These are phyloP conservation scores for Kwoniella dejecticola DNA, from an alignment of 768 basidiomycete species.

Conservation along the genomic window DNA sequence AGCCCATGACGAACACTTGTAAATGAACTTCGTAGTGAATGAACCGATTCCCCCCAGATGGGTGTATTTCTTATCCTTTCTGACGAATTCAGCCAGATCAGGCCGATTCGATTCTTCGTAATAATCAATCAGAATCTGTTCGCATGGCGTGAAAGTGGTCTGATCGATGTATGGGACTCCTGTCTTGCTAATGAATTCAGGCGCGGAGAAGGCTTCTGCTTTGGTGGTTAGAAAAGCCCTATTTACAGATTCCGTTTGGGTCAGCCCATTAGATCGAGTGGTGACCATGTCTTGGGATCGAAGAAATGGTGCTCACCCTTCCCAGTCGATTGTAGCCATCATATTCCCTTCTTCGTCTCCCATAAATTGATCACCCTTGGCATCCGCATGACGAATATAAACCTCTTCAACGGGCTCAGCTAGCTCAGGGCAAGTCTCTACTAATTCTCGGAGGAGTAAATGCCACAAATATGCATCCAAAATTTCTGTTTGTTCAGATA, in stretches of 20 bases:
- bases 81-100: conserved; percentile 22
- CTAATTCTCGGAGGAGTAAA: conserved; percentile 10
- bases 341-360: conserved; percentile 38
- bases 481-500: not conserved
- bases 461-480: conserved; percentile 16
- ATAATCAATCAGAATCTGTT: conserved; percentile 5
- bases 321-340: conserved; percentile 52
- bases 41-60: not conserved
- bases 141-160: not conserved
- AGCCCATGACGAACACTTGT: too few species aligned
- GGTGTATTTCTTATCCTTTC: conserved; percentile 10
- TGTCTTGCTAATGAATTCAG: not conserved
- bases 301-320: conserved; percentile 30
- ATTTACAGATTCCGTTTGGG: not conserved
- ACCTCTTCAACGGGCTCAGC: conserved; percentile 12
- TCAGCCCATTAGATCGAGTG: not conserved
- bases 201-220: conserved; percentile 17
- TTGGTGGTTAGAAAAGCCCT: conserved; percentile 25
- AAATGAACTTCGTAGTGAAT: not conserved
- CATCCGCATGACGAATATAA: conserved; percentile 34
- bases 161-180: not conserved
- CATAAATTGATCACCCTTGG: conserved; percentile 49
- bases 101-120: conserved; percentile 7
- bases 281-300: too few species aligned
- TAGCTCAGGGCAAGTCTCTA: not conserved